Conservation (phyloP, 192 early-diverging fungal genomes). For the Lobulomyces angularis region DNA sequence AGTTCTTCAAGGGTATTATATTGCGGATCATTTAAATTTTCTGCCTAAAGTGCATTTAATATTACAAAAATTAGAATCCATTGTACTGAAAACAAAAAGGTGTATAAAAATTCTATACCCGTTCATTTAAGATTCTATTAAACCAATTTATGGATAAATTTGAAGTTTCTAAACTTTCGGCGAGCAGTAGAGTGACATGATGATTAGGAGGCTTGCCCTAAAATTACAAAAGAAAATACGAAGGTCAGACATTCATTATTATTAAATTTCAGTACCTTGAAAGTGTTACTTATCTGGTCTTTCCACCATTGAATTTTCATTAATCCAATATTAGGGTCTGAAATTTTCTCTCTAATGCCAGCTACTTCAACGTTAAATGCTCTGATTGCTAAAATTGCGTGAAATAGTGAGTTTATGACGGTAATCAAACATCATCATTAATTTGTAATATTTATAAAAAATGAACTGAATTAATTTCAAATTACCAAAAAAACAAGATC, state of each 20-base stretch:
- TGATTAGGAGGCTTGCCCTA: constrained; percentile 57
- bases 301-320: constrained; percentile 85
- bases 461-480: too few species aligned
- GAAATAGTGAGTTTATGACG: too few species aligned
- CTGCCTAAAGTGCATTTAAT: constrained; percentile 23
- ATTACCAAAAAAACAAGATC: too few species aligned
- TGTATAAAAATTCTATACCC: constrained; percentile 20
- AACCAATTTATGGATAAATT: constrained; percentile 66
- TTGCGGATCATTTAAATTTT: constrained; percentile 43
- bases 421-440: too few species aligned
- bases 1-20: too few species aligned
- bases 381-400: constrained; percentile 61
- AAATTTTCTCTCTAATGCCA: constrained; percentile 58
- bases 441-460: too few species aligned
- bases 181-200: constrained; percentile 60
- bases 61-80: not conserved
- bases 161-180: constrained; percentile 39
- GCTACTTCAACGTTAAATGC: constrained; percentile 88
- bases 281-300: constrained; percentile 61
- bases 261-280: constrained; percentile 23
- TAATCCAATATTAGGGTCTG: constrained; percentile 52
- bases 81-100: not conserved
- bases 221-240: constrained; percentile 10
- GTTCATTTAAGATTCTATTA: constrained; percentile 59
- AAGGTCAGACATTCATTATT: not conserved